A percentile compares a stretch with the other conserved stretches of the same genome.
These are phyloP conservation scores for Monosporascus sp. DNA, from an alignment of 2,329 filamentous ascomycete genomes.

Conservation along the genomic window DNA sequence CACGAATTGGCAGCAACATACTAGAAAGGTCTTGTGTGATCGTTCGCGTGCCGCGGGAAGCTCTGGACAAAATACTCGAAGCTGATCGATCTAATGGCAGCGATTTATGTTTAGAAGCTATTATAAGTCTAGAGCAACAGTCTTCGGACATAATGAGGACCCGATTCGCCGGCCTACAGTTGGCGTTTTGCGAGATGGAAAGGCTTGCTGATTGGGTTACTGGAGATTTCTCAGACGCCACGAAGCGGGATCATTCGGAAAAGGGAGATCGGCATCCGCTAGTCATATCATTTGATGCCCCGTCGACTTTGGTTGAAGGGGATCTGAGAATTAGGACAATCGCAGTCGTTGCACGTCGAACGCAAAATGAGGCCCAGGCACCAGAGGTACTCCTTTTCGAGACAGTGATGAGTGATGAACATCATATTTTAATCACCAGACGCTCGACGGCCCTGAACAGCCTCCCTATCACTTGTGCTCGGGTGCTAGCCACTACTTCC, in stretches of 20 bases:
- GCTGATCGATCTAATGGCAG: neutral
- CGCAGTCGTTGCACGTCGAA: slow-evolving; percentile 23
- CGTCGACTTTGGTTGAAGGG: slow-evolving; percentile 28
- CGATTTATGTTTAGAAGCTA: neutral
- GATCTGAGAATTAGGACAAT: slow-evolving; percentile 27
- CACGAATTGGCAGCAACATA: slow-evolving; percentile 24
- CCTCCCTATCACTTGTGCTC: neutral
- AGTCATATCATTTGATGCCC: slow-evolving; percentile 36
- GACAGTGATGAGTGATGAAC: slow-evolving; percentile 23
- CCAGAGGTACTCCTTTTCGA: slow-evolving; percentile 26
- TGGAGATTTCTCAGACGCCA: slow-evolving; percentile 26
- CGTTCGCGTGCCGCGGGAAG: slow-evolving; percentile 11
- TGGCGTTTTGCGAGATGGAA: slow-evolving; percentile 34
- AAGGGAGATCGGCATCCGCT: slow-evolving; percentile 25
- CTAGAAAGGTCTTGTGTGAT: slow-evolving; percentile 24
- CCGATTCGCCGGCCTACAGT: slow-evolving; percentile 33
- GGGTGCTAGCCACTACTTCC: neutral
- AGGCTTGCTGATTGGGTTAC: slow-evolving; percentile 16
- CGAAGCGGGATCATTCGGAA: slow-evolving; percentile 36
- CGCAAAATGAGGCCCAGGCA: neutral
- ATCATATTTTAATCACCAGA: neutral
- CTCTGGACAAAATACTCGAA: slow-evolving; percentile 6
- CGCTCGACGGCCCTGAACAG: neutral
- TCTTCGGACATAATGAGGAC: neutral
- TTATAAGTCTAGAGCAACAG: neutral